Conservation (phyloP, 2,329 filamentous ascomycete genomes). For the Phaeosphaeriaceae sp. region DNA sequence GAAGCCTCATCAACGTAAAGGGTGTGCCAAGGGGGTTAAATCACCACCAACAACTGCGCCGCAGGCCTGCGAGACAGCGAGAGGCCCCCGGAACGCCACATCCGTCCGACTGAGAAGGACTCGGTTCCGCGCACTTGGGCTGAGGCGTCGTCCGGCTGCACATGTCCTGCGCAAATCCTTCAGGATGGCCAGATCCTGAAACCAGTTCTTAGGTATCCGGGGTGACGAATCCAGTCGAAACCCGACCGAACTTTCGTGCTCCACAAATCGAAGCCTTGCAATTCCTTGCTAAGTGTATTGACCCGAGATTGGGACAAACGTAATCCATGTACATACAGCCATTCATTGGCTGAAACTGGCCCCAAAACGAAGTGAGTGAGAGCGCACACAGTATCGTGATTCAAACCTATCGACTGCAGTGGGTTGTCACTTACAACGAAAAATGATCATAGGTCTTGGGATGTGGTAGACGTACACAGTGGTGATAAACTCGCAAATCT, state of each 20-base stretch:
- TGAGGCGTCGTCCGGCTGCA: not conserved
- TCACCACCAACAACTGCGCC: conserved; percentile 7
- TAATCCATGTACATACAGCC: not conserved
- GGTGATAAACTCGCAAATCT: no score
- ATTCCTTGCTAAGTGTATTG: not conserved
- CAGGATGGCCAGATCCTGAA: not conserved
- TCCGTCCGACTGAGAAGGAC: conserved; percentile 1
- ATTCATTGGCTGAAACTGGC: not conserved
- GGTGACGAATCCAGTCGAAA: not conserved
- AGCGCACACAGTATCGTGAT: not conserved
- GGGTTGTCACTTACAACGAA: no score
- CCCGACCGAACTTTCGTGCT: not conserved
- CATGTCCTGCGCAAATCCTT: not conserved
- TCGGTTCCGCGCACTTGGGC: not conserved
- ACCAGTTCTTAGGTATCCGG: not conserved
- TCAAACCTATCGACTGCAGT: not conserved
- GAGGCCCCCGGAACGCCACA: conserved; percentile 8
- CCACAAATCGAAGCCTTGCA: not conserved
- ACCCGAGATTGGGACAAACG: not conserved
- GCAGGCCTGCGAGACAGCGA: not conserved
- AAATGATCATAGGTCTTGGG: no score
- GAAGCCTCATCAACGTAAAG: conserved; percentile 5
- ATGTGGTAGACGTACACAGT: no score
- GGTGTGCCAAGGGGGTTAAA: conserved; percentile 18
- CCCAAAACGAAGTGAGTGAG: not conserved